Evolutionary conservation across 2,329 filamentous ascomycete species (phyloP).

Genomic region (Cryphonectria japonica): DNA sequence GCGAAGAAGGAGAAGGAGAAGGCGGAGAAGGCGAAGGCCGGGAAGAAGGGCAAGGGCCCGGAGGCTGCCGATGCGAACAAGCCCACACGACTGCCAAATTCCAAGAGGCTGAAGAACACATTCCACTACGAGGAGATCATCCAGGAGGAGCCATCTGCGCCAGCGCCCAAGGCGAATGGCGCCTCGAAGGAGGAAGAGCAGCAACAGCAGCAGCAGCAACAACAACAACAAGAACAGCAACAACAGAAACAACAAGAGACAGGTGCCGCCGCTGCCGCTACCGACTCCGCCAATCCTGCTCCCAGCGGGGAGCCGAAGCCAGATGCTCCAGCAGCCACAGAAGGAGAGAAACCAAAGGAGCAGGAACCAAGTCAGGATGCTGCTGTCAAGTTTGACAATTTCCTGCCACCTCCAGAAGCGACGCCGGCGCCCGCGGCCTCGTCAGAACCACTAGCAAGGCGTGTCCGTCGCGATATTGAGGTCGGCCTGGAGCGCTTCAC

Average conservation of each 20-base stretch:
- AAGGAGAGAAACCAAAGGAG: slow-evolving; percentile 8
- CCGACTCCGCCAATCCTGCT: not conserved
- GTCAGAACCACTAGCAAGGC: slow-evolving; percentile 56
- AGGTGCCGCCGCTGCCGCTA: too few species aligned
- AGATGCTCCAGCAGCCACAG: slow-evolving; percentile 12
- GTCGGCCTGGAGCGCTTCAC: slow-evolving; percentile 77
- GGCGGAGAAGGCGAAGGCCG: slow-evolving; percentile 63
- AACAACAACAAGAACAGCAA: not conserved
- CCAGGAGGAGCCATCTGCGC: slow-evolving; percentile 55
- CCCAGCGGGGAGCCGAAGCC: slow-evolving; percentile 29
- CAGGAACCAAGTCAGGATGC: slow-evolving; percentile 14
- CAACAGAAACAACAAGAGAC: not conserved
- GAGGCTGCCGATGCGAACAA: slow-evolving; percentile 59
- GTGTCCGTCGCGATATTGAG: slow-evolving; percentile 70
- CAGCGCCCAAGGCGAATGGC: slow-evolving; percentile 36
- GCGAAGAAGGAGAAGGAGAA: slow-evolving; percentile 84
- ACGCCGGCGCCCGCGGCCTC: slow-evolving; percentile 28
- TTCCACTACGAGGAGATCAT: slow-evolving; percentile 75
- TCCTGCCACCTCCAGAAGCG: slow-evolving; percentile 32
- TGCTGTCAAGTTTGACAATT: slow-evolving; percentile 30
- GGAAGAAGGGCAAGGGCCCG: slow-evolving; percentile 63
- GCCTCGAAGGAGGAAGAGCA: slow-evolving; percentile 14
- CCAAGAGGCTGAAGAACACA: slow-evolving; percentile 68
- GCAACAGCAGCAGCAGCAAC: slow-evolving; percentile 11
- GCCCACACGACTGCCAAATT: slow-evolving; percentile 68